Percentiles rank a stretch among this genome's conserved stretches.
Conservation (phyloP, 305 asterid species). For the Fraxinus baroniana region DNA sequence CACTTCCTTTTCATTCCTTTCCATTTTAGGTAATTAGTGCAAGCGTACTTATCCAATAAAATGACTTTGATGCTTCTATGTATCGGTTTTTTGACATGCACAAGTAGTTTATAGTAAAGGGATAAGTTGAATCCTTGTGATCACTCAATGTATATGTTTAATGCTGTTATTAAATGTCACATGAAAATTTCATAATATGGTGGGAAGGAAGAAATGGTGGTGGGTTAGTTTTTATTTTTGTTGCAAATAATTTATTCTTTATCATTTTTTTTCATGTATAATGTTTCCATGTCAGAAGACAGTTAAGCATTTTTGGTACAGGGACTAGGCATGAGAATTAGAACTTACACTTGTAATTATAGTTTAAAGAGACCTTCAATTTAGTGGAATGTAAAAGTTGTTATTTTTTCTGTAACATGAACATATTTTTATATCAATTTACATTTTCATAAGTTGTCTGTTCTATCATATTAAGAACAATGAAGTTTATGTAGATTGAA, state of each 20-base stretch:
- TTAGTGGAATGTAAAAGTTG: not conserved
- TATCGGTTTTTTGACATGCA: not conserved
- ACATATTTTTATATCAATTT: not conserved
- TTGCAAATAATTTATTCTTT: not conserved
- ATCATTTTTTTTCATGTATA: not conserved
- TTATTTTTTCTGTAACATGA: not conserved
- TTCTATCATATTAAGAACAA: not conserved
- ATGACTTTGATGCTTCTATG: not conserved
- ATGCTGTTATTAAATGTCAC: not conserved
- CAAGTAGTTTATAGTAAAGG: not conserved
- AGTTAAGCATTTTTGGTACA: not conserved
- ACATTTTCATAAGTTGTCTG: not conserved
- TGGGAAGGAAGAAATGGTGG: not conserved
- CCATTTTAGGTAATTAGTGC: constrained; percentile 15
- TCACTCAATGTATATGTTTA: not conserved
- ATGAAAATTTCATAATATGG: not conserved
- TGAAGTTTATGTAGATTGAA: not conserved
- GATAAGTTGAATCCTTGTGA: not conserved
- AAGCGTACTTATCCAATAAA: not conserved
- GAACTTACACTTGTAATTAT: not conserved
- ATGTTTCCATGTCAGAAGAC: not conserved
- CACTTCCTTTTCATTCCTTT: not conserved
- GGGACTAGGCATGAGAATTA: not conserved
- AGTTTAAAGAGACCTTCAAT: not conserved
- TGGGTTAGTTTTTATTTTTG: not conserved